These are phyloP conservation scores for Heimioporus punctisporus DNA, from an alignment of 1,284 basidiomycete genomes.

Conservation along the genomic window DNA sequence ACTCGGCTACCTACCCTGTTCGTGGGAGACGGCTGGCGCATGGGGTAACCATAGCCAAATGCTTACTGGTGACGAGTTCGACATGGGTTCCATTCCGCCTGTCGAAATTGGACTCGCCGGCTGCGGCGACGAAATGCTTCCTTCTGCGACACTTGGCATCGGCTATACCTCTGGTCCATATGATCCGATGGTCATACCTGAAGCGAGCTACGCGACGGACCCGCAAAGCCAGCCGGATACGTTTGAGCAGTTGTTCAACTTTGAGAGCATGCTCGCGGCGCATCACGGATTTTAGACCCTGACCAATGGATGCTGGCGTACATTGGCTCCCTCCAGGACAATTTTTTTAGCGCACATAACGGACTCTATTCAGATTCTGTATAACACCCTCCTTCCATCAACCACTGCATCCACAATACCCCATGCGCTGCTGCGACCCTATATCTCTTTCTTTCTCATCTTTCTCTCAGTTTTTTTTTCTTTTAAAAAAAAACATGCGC, in stretches of 20 bases:
- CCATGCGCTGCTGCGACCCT: conserved; percentile 30
- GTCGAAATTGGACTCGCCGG: conserved; percentile 45
- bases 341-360: too few species aligned
- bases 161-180: conserved; percentile 24
- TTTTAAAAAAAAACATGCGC: conserved; percentile 17
- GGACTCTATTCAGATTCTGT: conserved; percentile 26
- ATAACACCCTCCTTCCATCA: conserved; percentile 23
- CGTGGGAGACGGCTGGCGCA: conserved; percentile 34
- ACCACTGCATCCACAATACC: conserved; percentile 32
- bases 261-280: conserved; percentile 31
- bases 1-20: conserved; percentile 34
- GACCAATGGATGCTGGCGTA: conserved; percentile 38
- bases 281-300: conserved; percentile 34
- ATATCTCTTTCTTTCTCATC: conserved; percentile 3
- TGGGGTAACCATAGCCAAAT: conserved; percentile 37
- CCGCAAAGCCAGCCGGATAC: conserved; percentile 29
- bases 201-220: conserved; percentile 26
- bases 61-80: conserved; percentile 49
- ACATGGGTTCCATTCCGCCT: conserved; percentile 46
- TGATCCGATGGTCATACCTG: conserved; percentile 25
- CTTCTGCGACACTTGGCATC: conserved; percentile 15
- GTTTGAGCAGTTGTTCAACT: conserved; percentile 36
- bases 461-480: not conserved
- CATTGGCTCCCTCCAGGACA: conserved; percentile 26
- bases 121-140: conserved; percentile 26